Base-by-base conservation (phyloP, 2,329 filamentous ascomycete species). In the Cryphonectria parasitica region DNA sequence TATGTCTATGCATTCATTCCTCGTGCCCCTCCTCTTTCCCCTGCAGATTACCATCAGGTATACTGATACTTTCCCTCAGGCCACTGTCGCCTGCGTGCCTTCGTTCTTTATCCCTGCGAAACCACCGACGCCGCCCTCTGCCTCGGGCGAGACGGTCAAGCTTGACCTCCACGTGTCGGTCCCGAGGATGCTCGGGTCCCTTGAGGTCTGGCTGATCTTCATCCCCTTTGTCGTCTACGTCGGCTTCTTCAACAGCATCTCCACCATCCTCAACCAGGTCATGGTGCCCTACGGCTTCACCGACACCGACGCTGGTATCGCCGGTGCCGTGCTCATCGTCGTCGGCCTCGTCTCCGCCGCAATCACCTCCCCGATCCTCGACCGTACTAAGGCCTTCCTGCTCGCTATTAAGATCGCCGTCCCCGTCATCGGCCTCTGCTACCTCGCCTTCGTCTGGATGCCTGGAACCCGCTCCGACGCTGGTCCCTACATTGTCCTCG, bases 241-340 rank as follows among this genome's bases (percentile, higher is more conserved):
- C 72, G 94, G 92, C 76, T 91, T 96, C 83, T 99, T 99, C 89
- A 98, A 98, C 85, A 92, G 92, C 75, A 85, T 95, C 74, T 97
- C 94, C 65, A 92, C 92, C 1, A 88, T 98, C 1, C 86, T 98
- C 13, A 97, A 95, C 83, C 95, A 98, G 78, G 93, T 98, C 78
- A 88, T 98, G 74, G 84, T 88, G 54, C 96, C 96, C 0, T 95
- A 98, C 82, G 92, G 89, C 76, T 97, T 94, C 86, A 87, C 84
- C 71, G 92, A 97, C 79, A 91, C 91, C 74, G 87, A 97, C 69
- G 93, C 95, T 31, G 96, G 96, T 45, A 95, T 98, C 76, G 94
- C 91, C 15, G 96, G 96, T 74, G 96, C 92, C 0, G 81, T 98
- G 11, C 87, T 98, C 45, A 98, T 98, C 78, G 86, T 97, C 63